These are phyloP conservation scores for Macrophomina phaseolina DNA, from an alignment of 2,329 filamentous ascomycete species.

Conservation along the genomic window DNA sequence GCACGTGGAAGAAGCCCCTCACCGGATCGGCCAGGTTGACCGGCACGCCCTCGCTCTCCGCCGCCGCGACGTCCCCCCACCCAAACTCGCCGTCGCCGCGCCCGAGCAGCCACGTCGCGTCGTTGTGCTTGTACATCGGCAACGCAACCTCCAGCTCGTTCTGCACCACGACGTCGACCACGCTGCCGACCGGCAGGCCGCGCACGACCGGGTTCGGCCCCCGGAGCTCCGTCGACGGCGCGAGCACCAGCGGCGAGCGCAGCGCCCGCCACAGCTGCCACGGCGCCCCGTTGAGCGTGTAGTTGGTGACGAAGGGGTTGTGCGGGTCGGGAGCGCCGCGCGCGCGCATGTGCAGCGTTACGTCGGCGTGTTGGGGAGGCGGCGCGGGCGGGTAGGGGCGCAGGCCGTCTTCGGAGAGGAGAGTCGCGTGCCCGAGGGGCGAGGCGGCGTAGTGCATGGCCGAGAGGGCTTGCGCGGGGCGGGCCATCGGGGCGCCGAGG, in stretches of 20 bases:
- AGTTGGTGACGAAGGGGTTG: conserved; percentile 32
- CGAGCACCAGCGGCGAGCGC: conserved; percentile 28
- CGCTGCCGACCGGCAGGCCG: conserved; percentile 28
- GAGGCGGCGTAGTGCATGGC: neutral
- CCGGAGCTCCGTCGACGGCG: conserved; percentile 26
- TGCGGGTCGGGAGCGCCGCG: conserved; percentile 31
- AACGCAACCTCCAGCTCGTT: conserved; percentile 29
- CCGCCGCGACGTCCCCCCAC: neutral
- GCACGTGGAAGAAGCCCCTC: conserved; percentile 31
- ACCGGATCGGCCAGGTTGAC: conserved; percentile 29
- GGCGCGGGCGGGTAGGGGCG: conserved; percentile 12
- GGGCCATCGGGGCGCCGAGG: neutral
- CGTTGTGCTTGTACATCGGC: conserved; percentile 33
- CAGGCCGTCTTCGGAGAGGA: conserved; percentile 9
- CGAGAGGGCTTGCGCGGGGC: neutral
- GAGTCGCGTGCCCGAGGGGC: neutral
- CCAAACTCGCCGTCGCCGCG: conserved; percentile 17
- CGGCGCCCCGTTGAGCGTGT: conserved; percentile 32
- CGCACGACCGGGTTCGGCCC: conserved; percentile 30
- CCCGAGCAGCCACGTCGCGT: conserved; percentile 30
- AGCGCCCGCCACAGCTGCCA: conserved; percentile 33
- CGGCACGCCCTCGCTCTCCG: neutral
- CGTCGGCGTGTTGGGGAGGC: conserved; percentile 27
- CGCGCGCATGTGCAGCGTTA: conserved; percentile 31
- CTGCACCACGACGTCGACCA: conserved; percentile 32